Percentiles rank a stretch among this genome's conserved stretches.
Conservation (phyloP, 805 yeast genomes). For the Barnettozyma sp. region DNA sequence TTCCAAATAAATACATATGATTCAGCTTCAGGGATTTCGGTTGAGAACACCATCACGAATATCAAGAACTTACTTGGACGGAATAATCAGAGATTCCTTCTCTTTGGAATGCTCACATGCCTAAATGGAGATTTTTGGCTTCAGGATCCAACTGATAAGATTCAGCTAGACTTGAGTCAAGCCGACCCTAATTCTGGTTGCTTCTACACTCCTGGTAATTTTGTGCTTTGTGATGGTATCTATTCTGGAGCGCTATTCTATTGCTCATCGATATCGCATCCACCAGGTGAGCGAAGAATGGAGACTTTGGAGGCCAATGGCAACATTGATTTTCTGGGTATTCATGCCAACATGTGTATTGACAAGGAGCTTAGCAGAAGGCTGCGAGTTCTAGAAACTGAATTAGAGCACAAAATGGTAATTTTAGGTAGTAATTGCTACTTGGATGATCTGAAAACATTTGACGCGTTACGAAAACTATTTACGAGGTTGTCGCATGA, state of each 20-base stretch:
- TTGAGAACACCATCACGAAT: constrained; percentile 43
- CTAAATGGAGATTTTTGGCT: constrained; percentile 65
- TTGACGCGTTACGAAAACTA: constrained; percentile 62
- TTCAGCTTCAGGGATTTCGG: constrained; percentile 28
- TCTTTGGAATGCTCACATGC: constrained; percentile 69
- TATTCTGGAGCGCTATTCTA: constrained; percentile 65
- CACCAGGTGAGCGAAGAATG: constrained; percentile 77
- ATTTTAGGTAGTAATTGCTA: constrained; percentile 70
- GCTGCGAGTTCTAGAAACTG: constrained; percentile 49
- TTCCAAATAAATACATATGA: constrained; percentile 43
- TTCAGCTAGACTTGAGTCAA: constrained; percentile 53
- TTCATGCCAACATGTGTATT: constrained; percentile 46
- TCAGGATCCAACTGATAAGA: constrained; percentile 74
- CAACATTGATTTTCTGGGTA: constrained; percentile 60
- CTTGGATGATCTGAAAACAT: constrained; percentile 50
- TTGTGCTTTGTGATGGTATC: constrained; percentile 78
- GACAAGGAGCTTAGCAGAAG: constrained; percentile 53
- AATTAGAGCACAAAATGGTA: constrained; percentile 53
- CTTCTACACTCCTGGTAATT: constrained; percentile 68
- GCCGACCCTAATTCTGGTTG: constrained; percentile 56
- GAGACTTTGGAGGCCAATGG: constrained; percentile 67
- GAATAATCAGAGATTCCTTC: constrained; percentile 63
- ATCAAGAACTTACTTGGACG: constrained; percentile 85
- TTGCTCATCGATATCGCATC: constrained; percentile 74
- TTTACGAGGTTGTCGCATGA: constrained; percentile 48